Conservation (phyloP, 768 basidiomycete species). For the Lentinus tigrinus region DNA sequence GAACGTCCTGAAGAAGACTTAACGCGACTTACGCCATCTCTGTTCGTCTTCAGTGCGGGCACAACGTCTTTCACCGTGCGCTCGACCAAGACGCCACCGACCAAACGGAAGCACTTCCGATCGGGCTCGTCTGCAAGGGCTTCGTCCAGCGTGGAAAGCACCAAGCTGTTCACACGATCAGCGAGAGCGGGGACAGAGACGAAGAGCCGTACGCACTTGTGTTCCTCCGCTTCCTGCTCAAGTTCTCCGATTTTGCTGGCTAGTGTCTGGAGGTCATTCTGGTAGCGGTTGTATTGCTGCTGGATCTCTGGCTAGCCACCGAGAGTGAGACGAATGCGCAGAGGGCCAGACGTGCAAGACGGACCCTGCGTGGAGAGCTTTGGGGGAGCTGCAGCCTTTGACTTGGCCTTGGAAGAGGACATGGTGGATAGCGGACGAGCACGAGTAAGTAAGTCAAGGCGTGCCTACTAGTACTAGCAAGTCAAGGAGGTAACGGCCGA, state of each 20-base stretch:
- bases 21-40: conserved; percentile 66
- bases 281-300: conserved; percentile 75
- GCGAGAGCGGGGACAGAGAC: neutral
- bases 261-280: conserved; percentile 87
- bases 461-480: no score
- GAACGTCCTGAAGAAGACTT: neutral
- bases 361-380: conserved; percentile 75
- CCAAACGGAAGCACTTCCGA: conserved; percentile 94
- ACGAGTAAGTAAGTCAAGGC: neutral
- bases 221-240: conserved; percentile 94
- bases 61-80: conserved; percentile 94
- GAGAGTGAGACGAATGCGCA: neutral
- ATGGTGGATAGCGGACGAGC: conserved; percentile 38
- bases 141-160: conserved; percentile 84
- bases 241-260: conserved; percentile 95
- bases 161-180: conserved; percentile 55
- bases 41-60: conserved; percentile 86
- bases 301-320: conserved; percentile 71
- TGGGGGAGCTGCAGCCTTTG: conserved; percentile 49
- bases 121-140: conserved; percentile 78
- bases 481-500: neutral
- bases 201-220: conserved; percentile 58
- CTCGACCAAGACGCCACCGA: conserved; percentile 95
- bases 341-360: conserved; percentile 15
- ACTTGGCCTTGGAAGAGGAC: conserved; percentile 58